Percentiles rank a stretch among this genome's conserved stretches.
Conservation (phyloP, 192 early-diverging fungal genomes). For the Coemansia sp. region DNA sequence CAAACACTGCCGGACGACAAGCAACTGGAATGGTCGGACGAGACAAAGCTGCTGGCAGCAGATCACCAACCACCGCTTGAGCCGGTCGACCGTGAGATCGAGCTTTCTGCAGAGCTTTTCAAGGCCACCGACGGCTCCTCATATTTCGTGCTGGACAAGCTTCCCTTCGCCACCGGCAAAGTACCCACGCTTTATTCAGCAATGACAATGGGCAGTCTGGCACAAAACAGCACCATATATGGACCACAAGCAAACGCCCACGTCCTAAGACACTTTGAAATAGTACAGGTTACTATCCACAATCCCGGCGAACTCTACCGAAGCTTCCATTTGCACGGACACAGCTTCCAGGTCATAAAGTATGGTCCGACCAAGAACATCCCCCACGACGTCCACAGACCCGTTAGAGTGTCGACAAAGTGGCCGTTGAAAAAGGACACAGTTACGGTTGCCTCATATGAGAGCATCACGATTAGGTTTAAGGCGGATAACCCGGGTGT, state of each 20-base stretch:
- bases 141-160: not conserved
- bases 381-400: not conserved
- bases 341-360: not conserved
- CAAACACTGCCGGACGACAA: not conserved
- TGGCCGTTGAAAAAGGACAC: not conserved
- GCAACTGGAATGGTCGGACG: not conserved
- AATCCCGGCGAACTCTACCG: not conserved
- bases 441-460: not conserved
- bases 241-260: slow-evolving; percentile 11
- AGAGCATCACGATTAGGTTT: not conserved
- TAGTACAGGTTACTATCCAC: not conserved
- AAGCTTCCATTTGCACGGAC: not conserved
- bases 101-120: not conserved
- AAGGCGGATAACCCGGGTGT: not conserved
- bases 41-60: not conserved
- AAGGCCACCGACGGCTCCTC: not conserved
- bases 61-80: not conserved
- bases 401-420: not conserved
- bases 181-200: slow-evolving; percentile 22
- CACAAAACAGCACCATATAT: slow-evolving; percentile 8
- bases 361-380: not conserved
- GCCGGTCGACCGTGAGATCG: not conserved
- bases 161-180: slow-evolving; percentile 1
- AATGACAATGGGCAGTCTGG: slow-evolving; percentile 8
- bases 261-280: not conserved